Conservation (phyloP, 129 eudicot species). For the Ambrosia trifida region DNA sequence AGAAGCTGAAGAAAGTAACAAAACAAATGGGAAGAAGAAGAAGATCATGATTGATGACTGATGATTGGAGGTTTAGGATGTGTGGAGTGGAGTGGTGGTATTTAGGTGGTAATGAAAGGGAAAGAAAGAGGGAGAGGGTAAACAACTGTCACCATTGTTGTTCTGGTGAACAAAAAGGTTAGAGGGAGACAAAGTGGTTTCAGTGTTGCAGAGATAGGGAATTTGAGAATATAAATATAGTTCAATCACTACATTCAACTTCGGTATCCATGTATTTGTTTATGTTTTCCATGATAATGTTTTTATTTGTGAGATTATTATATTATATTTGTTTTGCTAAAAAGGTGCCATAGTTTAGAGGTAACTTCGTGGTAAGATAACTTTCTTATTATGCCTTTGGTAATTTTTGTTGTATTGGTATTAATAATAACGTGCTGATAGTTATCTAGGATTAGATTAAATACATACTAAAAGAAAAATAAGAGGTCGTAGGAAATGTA, state of each 20-base stretch:
- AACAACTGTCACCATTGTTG: slow-evolving; percentile 58
- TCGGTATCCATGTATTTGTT: slow-evolving; percentile 15
- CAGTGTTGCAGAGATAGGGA: slow-evolving; percentile 29
- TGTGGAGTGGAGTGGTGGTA: neutral
- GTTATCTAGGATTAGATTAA: too few species aligned
- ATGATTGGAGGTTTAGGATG: neutral
- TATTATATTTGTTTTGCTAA: too few species aligned
- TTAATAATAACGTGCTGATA: too few species aligned
- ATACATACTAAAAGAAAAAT: too few species aligned
- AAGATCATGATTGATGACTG: slow-evolving; percentile 20
- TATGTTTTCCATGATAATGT: neutral
- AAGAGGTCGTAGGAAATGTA: too few species aligned
- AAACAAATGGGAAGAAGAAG: neutral
- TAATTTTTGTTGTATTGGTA: neutral
- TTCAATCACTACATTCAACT: slow-evolving; percentile 11
- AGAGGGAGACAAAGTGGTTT: slow-evolving; percentile 32
- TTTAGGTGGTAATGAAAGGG: slow-evolving; percentile 16
- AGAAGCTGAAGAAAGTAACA: slow-evolving; percentile 32
- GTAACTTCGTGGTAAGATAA: too few species aligned
- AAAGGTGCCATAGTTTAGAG: too few species aligned
- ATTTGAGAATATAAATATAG: slow-evolving; percentile 29
- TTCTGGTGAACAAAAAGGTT: slow-evolving; percentile 57
- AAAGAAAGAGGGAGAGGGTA: slow-evolving; percentile 39
- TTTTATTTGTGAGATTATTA: neutral
- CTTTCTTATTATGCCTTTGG: neutral